Conservation (phyloP, 441 rosid genomes). For the Erodium trifolium region DNA sequence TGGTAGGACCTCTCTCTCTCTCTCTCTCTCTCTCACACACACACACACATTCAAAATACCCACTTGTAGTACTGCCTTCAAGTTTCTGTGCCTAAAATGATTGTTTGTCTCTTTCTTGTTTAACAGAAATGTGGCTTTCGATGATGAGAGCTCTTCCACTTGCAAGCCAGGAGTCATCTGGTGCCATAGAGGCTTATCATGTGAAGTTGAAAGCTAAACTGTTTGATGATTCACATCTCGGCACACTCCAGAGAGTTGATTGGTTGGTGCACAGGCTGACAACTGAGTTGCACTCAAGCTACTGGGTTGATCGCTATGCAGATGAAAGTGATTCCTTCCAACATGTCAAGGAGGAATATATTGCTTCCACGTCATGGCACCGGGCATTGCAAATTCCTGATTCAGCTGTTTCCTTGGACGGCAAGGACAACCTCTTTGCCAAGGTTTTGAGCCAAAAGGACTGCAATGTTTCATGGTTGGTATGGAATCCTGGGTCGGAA, state of each 20-base stretch:
- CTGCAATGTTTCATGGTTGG: constrained; percentile 32
- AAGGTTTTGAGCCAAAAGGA: constrained; percentile 63
- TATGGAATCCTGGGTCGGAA: constrained; percentile 94
- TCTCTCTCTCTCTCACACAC: constrained; percentile 11
- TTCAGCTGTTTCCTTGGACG: constrained; percentile 53
- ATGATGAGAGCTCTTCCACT: constrained; percentile 67
- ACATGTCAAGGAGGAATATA: constrained; percentile 78
- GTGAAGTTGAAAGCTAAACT: constrained; percentile 71
- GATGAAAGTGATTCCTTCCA: constrained; percentile 87
- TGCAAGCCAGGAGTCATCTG: constrained; percentile 93
- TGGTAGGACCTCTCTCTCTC: constrained; percentile 30
- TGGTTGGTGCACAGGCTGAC: constrained; percentile 95
- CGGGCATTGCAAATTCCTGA: constrained; percentile 70
- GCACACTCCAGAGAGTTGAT: constrained; percentile 82
- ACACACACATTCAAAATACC: background rate
- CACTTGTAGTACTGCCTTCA: background rate
- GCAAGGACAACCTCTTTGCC: constrained; percentile 39
- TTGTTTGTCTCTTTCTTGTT: constrained; percentile 2
- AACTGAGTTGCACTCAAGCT: constrained; percentile 81
- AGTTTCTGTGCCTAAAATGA: constrained; percentile 1
- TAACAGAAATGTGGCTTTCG: constrained; percentile 87
- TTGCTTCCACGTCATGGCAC: constrained; percentile 90
- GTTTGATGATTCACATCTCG: constrained; percentile 89
- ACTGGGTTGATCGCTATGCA: constrained; percentile 87
- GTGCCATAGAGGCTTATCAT: constrained; percentile 95